Evolutionary conservation across 805 yeast genomes (phyloP), one percentile per base, ranked within the genome.

Genomic region (Kodamaea laetipori): DNA sequence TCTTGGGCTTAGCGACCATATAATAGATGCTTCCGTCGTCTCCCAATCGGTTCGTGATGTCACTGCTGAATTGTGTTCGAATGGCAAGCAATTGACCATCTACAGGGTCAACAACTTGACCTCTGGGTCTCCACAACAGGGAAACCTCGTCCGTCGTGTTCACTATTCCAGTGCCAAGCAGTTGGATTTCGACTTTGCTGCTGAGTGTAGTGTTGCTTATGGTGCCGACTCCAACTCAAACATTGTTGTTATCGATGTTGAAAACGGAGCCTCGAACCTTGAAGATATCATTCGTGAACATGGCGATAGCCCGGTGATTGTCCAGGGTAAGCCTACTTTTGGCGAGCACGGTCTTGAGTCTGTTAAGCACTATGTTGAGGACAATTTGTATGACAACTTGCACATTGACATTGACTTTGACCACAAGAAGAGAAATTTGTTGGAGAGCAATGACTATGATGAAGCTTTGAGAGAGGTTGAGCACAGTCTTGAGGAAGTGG

Each of bases 251-350:
- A 39, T 42, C 18, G 45, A 42, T 38, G 23, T 37, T n/a, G 41
- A 30, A 25, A 19, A 30, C 5, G 34, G 19, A 12, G 19, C 5
- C 15, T 4, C 15, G 15, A 18, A 15, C 38, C 27, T 41, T 15
- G 45, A 28, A 11, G 32, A 41, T 9, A 30, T 27, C 28, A n/a
- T 39, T 37, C 30, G 5, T 27, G 36, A 25, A 24, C 38, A 35
- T 17, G 38, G 38, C 12, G 11, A 11, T 11, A 28, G 26, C 15
- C 35, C 28, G 21, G 49, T 56, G 27, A 49, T 64, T 23, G 58
- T 66, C 24, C 70, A 65, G 48, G 64, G 64, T 5, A 58, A 54
- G 45, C 71, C 71, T 8, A 46, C 54, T 15, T 61, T 63, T 50
- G 55, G 52, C 15, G 19, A 30, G n/a, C 53, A 53, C 27, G 59